Conservation (phyloP, 1,284 basidiomycete species). For the Cerioporus squamosus region DNA sequence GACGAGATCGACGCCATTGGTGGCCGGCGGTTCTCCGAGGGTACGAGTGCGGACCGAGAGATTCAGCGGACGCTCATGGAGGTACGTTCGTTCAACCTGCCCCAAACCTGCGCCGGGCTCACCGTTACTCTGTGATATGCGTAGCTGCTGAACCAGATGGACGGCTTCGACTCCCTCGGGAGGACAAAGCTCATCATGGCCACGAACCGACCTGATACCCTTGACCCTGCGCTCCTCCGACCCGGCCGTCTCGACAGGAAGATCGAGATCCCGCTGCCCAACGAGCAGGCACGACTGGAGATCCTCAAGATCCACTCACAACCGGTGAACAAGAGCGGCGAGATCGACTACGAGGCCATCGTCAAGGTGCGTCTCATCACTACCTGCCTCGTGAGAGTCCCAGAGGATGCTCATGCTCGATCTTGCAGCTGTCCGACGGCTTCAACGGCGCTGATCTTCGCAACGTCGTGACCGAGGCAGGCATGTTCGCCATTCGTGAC, state of each 20-base stretch:
- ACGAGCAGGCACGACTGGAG: conserved; percentile 94
- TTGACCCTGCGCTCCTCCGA: conserved; percentile 96
- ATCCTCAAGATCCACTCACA: conserved; percentile 98
- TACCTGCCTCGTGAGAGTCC: not conserved
- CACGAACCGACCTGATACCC: conserved; percentile 94
- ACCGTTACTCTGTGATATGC: not conserved
- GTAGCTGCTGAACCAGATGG: conserved; percentile 98
- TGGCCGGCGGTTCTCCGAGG: conserved; percentile 96
- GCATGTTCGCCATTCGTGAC: conserved; percentile 99
- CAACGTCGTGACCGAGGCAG: conserved; percentile 97
- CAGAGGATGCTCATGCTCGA: not conserved
- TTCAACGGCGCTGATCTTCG: conserved; percentile 97
- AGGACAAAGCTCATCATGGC: conserved; percentile 99
- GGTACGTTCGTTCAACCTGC: conserved; percentile 45
- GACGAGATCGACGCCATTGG: conserved; percentile 99
- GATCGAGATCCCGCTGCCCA: conserved; percentile 97
- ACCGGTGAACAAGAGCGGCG: conserved; percentile 93
- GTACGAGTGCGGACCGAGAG: conserved; percentile 97
- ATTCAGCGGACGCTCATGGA: conserved; percentile 99
- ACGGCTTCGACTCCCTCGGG: conserved; percentile 97
- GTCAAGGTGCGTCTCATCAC: conserved; percentile 73
- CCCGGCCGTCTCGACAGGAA: conserved; percentile 97
- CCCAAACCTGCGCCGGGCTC: not conserved
- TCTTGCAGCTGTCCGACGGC: conserved; percentile 75
- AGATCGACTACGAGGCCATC: conserved; percentile 96